Evolutionary conservation across 1,284 basidiomycete genomes (phyloP).

Genomic region (Ustilago loliicola): DNA sequence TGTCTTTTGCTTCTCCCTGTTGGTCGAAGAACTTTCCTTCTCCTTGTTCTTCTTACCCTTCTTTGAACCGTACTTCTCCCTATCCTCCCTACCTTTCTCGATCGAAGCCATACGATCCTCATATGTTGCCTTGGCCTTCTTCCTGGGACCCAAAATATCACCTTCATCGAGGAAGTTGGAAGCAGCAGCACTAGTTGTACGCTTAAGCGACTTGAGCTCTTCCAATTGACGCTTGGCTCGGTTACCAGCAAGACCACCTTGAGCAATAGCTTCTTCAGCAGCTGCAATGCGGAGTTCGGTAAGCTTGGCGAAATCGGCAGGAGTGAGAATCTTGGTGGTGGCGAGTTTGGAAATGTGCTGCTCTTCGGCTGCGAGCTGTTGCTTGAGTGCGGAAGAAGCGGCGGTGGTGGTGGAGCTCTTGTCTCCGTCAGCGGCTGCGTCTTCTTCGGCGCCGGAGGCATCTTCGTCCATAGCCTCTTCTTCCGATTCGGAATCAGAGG

Average conservation of each 20-base stretch:
- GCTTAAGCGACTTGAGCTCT: conserved; percentile 79
- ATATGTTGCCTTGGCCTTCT: conserved; percentile 93
- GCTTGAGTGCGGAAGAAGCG: conserved; percentile 11
- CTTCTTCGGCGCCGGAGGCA: conserved; percentile 71
- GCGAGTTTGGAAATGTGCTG: conserved; percentile 72
- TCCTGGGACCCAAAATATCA: conserved; percentile 89
- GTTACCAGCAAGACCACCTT: conserved; percentile 55
- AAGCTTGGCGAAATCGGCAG: conserved; percentile 93
- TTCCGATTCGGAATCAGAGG: conserved; percentile 61
- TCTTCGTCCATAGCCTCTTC: conserved; percentile 72
- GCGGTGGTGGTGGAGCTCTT: conserved; percentile 15
- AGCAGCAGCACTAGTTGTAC: conserved; percentile 71
- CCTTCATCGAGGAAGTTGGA: conserved; percentile 66
- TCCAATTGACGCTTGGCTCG: conserved; percentile 61
- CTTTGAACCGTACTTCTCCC: conserved; percentile 86
- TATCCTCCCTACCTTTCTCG: conserved; percentile 90
- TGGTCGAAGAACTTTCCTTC: conserved; percentile 61
- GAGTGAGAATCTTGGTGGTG: conserved; percentile 93
- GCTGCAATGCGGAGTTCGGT: conserved; percentile 86
- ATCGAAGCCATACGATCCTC: conserved; percentile 93
- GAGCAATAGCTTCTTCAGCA: conserved; percentile 77
- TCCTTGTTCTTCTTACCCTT: conserved; percentile 70
- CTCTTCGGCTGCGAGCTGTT: conserved; percentile 37
- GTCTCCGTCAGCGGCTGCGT: conserved; percentile 24
- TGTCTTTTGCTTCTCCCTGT: conserved; percentile 62